These are phyloP conservation scores for Trichomonas gallinae DNA, from an alignment of 208 protist genomes.

Conservation along the genomic window DNA sequence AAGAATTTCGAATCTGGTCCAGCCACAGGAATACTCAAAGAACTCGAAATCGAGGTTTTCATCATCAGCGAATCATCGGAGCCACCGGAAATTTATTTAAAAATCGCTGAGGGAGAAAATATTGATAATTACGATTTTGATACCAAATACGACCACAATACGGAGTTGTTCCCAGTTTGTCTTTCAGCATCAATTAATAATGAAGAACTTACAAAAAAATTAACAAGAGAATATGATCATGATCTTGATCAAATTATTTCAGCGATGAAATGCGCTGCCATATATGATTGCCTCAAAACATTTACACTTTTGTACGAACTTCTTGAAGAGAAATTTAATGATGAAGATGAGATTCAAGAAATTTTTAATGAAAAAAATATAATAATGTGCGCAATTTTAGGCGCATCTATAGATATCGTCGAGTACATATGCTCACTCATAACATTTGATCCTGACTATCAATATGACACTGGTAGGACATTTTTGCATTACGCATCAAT, in stretches of 20 bases:
- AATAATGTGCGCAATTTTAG: not conserved
- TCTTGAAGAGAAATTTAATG: not conserved
- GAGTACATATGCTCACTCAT: not conserved
- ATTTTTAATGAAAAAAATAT: not conserved
- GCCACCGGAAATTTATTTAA: not conserved
- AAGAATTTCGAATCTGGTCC: not conserved
- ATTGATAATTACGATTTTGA: not conserved
- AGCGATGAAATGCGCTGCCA: not conserved
- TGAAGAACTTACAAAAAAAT: not conserved
- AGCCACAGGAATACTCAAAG: not conserved
- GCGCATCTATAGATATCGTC: not conserved
- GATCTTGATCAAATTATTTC: not conserved
- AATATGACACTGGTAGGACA: not conserved
- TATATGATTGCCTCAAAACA: not conserved
- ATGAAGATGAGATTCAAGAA: not conserved
- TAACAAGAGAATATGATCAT: not conserved
- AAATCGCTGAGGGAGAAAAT: not conserved
- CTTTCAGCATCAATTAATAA: not conserved
- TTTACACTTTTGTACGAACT: not conserved
- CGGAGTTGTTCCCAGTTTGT: not conserved
- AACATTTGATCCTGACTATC: not conserved
- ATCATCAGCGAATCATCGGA: not conserved
- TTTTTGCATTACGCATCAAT: not conserved
- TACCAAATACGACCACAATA: not conserved
- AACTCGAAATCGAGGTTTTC: not conserved